Evolutionary conservation across 495 filamentous ascomycete genomes (phyloP).

Genomic region (Apodospora peruviana): DNA sequence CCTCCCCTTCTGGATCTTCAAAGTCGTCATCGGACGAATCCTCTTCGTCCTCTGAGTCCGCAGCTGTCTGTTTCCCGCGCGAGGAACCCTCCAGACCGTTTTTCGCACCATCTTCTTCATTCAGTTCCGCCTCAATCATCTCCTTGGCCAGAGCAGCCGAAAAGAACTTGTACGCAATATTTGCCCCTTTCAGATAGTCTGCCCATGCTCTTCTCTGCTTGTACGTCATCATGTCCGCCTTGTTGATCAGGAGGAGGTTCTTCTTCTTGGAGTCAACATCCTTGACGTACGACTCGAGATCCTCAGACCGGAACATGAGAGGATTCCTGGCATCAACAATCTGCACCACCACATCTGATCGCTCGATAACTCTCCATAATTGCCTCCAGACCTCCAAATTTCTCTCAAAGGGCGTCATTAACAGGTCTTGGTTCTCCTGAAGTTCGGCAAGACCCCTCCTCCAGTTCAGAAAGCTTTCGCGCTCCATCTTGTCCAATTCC

Average conservation of each 20-base stretch:
- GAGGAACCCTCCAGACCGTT: conserved; percentile 19
- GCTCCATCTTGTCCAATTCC: conserved; percentile 74
- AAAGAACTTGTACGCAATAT: conserved; percentile 91
- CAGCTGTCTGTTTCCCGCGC: conserved; percentile 17
- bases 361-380: conserved; percentile 96
- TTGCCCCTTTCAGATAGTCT: conserved; percentile 72
- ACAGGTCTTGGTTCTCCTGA: conserved; percentile 83
- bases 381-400: conserved; percentile 99
- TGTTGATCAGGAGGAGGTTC: conserved; percentile 93
- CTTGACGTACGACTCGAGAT: conserved; percentile 90
- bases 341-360: conserved; percentile 92
- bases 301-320: conserved; percentile 86
- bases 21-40: conserved; percentile 48
- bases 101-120: conserved; percentile 23
- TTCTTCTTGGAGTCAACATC: conserved; percentile 83
- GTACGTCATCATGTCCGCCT: conserved; percentile 97
- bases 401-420: conserved; percentile 98
- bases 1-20: conserved; percentile 28
- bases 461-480: conserved; percentile 81
- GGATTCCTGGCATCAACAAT: conserved; percentile 98
- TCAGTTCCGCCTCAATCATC: conserved; percentile 44
- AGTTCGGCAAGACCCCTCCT: conserved; percentile 84
- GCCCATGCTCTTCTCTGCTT: conserved; percentile 84
- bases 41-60: conserved; percentile 19
- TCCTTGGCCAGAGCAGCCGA: conserved; percentile 86